Percentiles rank a stretch among this genome's conserved stretches.
Conservation (phyloP, 2,329 filamentous ascomycete species). For the Aspergillus ruber region DNA sequence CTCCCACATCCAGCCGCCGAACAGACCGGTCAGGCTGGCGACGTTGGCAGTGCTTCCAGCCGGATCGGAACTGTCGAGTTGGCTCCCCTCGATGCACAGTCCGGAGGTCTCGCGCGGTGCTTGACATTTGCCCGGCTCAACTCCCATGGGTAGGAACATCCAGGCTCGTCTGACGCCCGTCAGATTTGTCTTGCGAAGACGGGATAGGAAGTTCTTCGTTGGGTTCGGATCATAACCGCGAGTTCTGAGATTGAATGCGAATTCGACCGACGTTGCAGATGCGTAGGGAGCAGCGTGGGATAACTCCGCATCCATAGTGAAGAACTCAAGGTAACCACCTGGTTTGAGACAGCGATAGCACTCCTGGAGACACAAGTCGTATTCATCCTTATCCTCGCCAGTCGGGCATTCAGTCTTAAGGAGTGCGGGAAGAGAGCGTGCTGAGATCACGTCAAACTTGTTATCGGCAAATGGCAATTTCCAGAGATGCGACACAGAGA, state of each 20-base stretch:
- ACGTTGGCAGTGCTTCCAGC: slow-evolving; percentile 65
- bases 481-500: slow-evolving; percentile 69
- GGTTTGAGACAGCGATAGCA: slow-evolving; percentile 89
- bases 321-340: slow-evolving; percentile 87
- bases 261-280: slow-evolving; percentile 81
- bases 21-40: slow-evolving; percentile 70
- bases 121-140: slow-evolving; percentile 40
- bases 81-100: slow-evolving; percentile 43
- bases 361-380: slow-evolving; percentile 76
- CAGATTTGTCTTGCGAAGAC: slow-evolving; percentile 71
- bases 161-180: slow-evolving; percentile 74
- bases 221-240: slow-evolving; percentile 83
- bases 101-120: slow-evolving; percentile 38
- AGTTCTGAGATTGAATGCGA: slow-evolving; percentile 81
- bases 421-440: slow-evolving; percentile 76
- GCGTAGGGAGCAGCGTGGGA: slow-evolving; percentile 74
- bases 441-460: slow-evolving; percentile 87
- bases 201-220: slow-evolving; percentile 71
- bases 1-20: slow-evolving; percentile 90
- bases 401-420: slow-evolving; percentile 63
- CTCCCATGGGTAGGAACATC: slow-evolving; percentile 81
- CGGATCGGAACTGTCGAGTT: slow-evolving; percentile 48
- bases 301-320: slow-evolving; percentile 81
- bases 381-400: slow-evolving; percentile 71
- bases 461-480: slow-evolving; percentile 77